These are phyloP conservation scores for Candida takata DNA, from an alignment of 805 yeast species.

Conservation along the genomic window DNA sequence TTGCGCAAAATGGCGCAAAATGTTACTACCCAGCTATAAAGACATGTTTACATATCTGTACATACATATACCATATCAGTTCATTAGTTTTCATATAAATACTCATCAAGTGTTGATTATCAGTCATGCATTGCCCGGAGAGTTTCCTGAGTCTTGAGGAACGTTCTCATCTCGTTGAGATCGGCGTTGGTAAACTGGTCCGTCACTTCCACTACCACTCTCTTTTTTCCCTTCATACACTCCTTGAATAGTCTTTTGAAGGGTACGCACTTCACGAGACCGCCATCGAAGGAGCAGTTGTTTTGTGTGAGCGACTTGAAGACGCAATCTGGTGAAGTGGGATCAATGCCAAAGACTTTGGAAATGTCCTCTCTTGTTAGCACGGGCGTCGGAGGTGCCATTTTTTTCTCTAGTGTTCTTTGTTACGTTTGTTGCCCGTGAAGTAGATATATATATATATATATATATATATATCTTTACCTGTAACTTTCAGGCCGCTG, in stretches of 20 bases:
- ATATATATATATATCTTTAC: too few species aligned
- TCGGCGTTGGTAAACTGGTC: slow-evolving; percentile 25
- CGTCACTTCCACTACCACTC: slow-evolving; percentile 32
- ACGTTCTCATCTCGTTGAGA: slow-evolving; percentile 14
- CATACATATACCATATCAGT: slow-evolving; percentile 2
- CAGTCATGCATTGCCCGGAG: background rate
- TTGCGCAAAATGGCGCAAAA: too few species aligned
- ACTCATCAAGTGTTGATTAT: too few species aligned
- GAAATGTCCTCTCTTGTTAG: slow-evolving; percentile 32
- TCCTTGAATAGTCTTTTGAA: slow-evolving; percentile 41
- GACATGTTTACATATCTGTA: too few species aligned
- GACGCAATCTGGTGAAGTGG: slow-evolving; percentile 20
- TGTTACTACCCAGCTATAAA: too few species aligned
- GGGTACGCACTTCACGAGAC: slow-evolving; percentile 38
- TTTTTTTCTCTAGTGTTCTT: too few species aligned
- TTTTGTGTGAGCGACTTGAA: slow-evolving; percentile 37
- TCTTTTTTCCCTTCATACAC: slow-evolving; percentile 26
- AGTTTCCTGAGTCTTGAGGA: slow-evolving; percentile 4
- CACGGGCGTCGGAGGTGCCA: slow-evolving; percentile 49
- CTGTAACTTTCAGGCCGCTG: too few species aligned
- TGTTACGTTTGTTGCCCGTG: background rate
- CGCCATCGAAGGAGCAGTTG: slow-evolving; percentile 40
- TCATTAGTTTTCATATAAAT: too few species aligned
- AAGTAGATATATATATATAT: too few species aligned
- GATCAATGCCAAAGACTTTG: slow-evolving; percentile 17